phyloP scores from a whole-genome alignment of 257 asterid species.

The Rauvolfia tetraphylla region DNA sequence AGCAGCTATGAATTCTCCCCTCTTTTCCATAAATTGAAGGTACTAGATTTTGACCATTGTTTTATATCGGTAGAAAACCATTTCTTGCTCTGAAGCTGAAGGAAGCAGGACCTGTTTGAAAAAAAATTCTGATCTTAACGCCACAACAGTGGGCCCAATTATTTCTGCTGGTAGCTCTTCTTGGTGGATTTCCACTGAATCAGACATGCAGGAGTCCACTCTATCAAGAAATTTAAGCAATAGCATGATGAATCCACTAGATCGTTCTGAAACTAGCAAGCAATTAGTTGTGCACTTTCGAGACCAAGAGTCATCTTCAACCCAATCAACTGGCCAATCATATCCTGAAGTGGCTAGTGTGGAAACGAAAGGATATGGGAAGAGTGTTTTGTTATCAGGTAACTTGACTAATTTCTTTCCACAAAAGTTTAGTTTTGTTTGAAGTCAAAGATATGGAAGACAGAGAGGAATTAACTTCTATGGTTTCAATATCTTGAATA shows the following conservation, averaged over 20 bases:
- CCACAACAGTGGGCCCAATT: conserved; percentile 6
- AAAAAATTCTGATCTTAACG: conserved; percentile 12
- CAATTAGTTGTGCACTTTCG: conserved; percentile 19
- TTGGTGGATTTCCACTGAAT: conserved; percentile 19
- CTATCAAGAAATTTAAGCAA: conserved; percentile 18
- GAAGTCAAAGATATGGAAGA: background rate
- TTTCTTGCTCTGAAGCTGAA: conserved; percentile 7
- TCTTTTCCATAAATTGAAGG: background rate
- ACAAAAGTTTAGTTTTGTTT: background rate
- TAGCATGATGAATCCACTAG: conserved; percentile 3
- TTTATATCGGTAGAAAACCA: background rate
- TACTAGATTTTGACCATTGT: background rate
- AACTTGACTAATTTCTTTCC: background rate
- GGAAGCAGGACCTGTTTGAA: conserved; percentile 16
- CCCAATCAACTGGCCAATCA: conserved; percentile 30
- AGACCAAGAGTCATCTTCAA: conserved; percentile 28
- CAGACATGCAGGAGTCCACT: conserved; percentile 18
- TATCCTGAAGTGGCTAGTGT: conserved; percentile 18
- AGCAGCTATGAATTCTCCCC: background rate
- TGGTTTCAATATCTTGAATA: too few species aligned
- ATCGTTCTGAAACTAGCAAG: conserved; percentile 6
- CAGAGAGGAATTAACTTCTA: too few species aligned
- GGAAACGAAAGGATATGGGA: conserved; percentile 17
- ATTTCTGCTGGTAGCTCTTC: conserved; percentile 9
- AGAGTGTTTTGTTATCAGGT: conserved; percentile 19